A percentile compares a stretch with the other conserved stretches of the same genome.
Conservation (phyloP, 1,284 basidiomycete species). For the Cutaneotrichosporon sp. region DNA sequence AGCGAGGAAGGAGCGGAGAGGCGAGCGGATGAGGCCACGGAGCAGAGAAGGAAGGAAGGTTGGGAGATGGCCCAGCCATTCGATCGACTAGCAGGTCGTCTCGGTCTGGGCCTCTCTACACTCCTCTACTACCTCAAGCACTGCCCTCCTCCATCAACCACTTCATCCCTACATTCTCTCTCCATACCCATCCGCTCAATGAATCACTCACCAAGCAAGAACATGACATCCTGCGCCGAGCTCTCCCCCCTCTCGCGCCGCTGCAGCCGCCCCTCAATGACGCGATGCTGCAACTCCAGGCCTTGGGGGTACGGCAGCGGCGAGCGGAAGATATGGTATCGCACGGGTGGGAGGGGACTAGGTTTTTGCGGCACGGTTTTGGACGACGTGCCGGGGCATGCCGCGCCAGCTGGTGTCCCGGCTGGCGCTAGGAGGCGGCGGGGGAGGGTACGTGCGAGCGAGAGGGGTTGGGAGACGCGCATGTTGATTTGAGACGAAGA, state of each 20-base stretch:
- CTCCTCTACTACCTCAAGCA: background rate
- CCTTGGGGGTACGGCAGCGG: slow-evolving; percentile 71
- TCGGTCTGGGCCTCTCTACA: too few species aligned
- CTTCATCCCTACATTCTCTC: too few species aligned
- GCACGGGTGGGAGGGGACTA: slow-evolving; percentile 58
- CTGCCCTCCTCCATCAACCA: background rate
- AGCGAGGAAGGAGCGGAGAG: background rate
- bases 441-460: slow-evolving; percentile 1
- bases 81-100: too few species aligned
- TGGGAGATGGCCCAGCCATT: too few species aligned
- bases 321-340: slow-evolving; percentile 71
- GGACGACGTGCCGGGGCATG: slow-evolving; percentile 13
- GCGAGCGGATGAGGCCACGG: too few species aligned
- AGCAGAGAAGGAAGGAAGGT: too few species aligned
- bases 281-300: slow-evolving; percentile 67
- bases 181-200: too few species aligned
- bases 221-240: slow-evolving; percentile 55
- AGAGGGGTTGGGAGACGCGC: slow-evolving; percentile 15
- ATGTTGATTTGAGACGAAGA: slow-evolving; percentile 5
- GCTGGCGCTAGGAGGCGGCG: slow-evolving; percentile 11
- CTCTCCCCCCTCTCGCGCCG: slow-evolving; percentile 30
- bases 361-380: slow-evolving; percentile 14
- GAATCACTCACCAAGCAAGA: slow-evolving; percentile 56
- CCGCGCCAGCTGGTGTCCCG: background rate
- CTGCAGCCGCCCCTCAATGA: slow-evolving; percentile 63